These are phyloP conservation scores for Cladobotryum protrusum DNA, from an alignment of 2,329 filamentous ascomycete species.

Conservation along the genomic window DNA sequence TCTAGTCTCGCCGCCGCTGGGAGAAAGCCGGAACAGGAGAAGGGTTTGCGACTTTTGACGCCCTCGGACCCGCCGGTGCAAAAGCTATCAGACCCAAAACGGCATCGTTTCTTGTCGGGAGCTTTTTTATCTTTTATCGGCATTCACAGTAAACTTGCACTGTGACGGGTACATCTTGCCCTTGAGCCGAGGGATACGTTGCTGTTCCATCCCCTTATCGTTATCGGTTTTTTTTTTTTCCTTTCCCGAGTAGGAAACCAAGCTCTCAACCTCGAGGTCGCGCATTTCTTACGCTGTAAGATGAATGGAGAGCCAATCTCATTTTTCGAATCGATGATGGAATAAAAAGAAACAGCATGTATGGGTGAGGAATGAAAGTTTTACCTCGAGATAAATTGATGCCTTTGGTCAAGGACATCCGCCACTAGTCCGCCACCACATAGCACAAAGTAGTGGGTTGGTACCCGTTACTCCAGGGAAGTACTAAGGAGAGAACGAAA, in stretches of 20 bases:
- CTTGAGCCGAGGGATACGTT: too few species aligned
- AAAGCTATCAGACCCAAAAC: conserved; percentile 6
- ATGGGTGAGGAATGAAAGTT: too few species aligned
- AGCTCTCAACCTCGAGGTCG: background rate
- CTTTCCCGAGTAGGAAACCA: conserved; percentile 8
- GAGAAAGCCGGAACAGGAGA: conserved; percentile 6
- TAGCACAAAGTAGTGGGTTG: background rate
- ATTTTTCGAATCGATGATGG: too few species aligned
- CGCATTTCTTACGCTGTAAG: background rate
- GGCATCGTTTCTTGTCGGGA: conserved; percentile 3
- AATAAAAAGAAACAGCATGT: too few species aligned
- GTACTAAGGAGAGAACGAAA: too few species aligned
- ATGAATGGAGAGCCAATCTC: too few species aligned
- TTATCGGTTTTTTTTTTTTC: conserved; percentile 2
- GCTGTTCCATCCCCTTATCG: background rate
- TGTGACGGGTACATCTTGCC: background rate
- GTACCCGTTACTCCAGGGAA: background rate
- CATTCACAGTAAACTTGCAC: background rate
- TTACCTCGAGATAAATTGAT: too few species aligned
- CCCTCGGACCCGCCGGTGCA: conserved; percentile 9
- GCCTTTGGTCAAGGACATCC: too few species aligned
- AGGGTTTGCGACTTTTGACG: conserved; percentile 4
- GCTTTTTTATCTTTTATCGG: background rate
- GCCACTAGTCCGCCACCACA: too few species aligned
- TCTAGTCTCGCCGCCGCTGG: background rate